Evolutionary conservation across 2,329 filamentous ascomycete species (phyloP).

Genomic region (Sphaerulina vaccinii): DNA sequence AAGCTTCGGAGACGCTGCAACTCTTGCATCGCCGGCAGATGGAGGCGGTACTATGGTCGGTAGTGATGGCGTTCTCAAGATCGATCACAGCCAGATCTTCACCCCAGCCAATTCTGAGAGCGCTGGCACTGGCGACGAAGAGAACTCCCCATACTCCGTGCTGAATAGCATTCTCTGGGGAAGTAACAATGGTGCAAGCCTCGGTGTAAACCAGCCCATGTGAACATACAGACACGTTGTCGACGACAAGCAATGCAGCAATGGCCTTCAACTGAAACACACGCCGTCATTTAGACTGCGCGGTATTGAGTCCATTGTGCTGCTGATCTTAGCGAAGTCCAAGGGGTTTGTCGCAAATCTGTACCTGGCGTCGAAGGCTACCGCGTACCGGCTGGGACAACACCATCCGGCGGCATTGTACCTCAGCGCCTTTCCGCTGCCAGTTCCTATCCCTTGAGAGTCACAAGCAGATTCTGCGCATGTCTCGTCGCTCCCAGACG

Average conservation of each 20-base stretch:
- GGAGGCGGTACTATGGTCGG: conserved; percentile 16
- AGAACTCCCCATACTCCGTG: conserved; percentile 49
- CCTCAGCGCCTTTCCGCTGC: too few relatives aligned
- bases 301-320: background rate
- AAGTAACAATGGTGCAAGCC: conserved; percentile 6
- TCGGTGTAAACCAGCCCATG: conserved; percentile 4
- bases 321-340: background rate
- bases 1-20: conserved; percentile 11
- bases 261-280: background rate
- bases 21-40: conserved; percentile 7
- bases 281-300: background rate
- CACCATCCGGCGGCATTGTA: background rate
- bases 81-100: conserved; percentile 29
- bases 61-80: conserved; percentile 23
- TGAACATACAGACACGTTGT: background rate
- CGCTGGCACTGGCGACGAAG: conserved; percentile 34
- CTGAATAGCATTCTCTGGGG: conserved; percentile 49
- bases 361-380: background rate
- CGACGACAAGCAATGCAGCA: background rate
- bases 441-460: too few relatives aligned
- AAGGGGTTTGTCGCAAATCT: background rate
- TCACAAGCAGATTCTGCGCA: too few relatives aligned
- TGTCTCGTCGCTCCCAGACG: background rate
- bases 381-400: background rate
- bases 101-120: conserved; percentile 33